Conservation (phyloP, 2,329 filamentous ascomycete genomes). For the Monilinia fructigena region DNA sequence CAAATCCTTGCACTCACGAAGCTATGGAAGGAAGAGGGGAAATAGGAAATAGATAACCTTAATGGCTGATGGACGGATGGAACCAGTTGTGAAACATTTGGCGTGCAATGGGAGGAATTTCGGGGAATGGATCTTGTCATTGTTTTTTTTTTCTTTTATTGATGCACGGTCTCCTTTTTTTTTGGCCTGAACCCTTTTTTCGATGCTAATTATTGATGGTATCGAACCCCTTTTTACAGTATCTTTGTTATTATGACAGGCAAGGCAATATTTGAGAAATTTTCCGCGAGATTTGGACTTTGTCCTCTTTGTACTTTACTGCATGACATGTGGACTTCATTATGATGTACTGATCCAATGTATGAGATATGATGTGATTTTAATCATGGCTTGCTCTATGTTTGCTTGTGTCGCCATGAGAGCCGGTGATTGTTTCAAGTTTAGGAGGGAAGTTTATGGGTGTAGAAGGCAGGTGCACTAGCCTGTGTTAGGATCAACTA, state of each 20-base stretch:
- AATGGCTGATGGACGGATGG: constrained; percentile 35
- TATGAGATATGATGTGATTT: background rate
- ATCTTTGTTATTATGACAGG: constrained; percentile 29
- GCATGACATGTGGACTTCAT: constrained; percentile 11
- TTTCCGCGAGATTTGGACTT: constrained; percentile 16
- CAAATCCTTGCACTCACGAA: constrained; percentile 27
- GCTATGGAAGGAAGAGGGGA: constrained; percentile 21
- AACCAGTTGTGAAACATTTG: constrained; percentile 33
- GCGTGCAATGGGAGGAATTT: constrained; percentile 32
- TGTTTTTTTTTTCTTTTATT: constrained; percentile 23
- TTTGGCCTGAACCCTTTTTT: constrained; percentile 17
- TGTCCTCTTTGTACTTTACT: constrained; percentile 15
- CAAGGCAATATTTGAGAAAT: constrained; percentile 23
- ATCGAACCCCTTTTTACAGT: constrained; percentile 19
- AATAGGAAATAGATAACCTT: constrained; percentile 33
- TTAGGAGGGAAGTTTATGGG: background rate
- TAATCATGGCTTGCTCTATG: background rate
- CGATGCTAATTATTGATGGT: constrained; percentile 20
- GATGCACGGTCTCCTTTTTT: constrained; percentile 23
- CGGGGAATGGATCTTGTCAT: constrained; percentile 29
- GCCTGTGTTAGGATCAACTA: background rate
- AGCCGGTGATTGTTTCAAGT: background rate
- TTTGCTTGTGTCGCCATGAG: background rate
- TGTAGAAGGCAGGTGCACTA: background rate
- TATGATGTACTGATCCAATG: background rate